Evolutionary conservation across 768 basidiomycete species (phyloP).

Genomic region (Termitomyces sp.): DNA sequence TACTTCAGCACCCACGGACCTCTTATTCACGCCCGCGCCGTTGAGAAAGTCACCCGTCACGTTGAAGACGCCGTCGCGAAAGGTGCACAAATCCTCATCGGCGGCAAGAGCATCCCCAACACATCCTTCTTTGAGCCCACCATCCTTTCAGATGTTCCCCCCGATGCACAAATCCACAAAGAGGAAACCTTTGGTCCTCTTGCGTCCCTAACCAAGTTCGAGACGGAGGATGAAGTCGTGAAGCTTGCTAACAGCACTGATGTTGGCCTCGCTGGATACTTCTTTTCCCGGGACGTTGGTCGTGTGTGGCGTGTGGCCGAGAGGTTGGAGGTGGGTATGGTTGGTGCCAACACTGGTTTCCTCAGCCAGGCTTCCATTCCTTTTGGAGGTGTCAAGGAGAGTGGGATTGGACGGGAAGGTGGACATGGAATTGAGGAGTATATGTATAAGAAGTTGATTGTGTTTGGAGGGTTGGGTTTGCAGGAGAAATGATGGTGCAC

Average conservation of each 20-base stretch:
- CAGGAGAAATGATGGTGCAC: conserved; percentile 3
- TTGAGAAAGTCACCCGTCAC: conserved; percentile 82
- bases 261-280: conserved; percentile 91
- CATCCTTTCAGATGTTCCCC: conserved; percentile 79
- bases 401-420: conserved; percentile 80
- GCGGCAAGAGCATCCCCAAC: conserved; percentile 67
- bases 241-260: conserved; percentile 77
- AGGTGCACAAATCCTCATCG: conserved; percentile 86
- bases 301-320: conserved; percentile 94
- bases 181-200: conserved; percentile 98
- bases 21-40: conserved; percentile 80
- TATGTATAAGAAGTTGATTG: conserved; percentile 75
- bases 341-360: conserved; percentile 76
- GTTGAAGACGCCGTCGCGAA: conserved; percentile 81
- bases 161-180: conserved; percentile 52
- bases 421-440: conserved; percentile 90
- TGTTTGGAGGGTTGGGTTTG: conserved; percentile 62
- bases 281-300: conserved; percentile 82
- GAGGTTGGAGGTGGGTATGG: conserved; percentile 89
- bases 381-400: conserved; percentile 91
- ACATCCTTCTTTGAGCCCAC: conserved; percentile 81
- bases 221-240: conserved; percentile 92
- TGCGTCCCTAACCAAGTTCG: conserved; percentile 83
- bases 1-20: conserved; percentile 82
- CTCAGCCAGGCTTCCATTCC: conserved; percentile 79